Evolutionary conservation across 2,329 filamentous ascomycete species (phyloP), one percentile per base, ranked within the genome.

Genomic region (Aschersonia sp.): DNA sequence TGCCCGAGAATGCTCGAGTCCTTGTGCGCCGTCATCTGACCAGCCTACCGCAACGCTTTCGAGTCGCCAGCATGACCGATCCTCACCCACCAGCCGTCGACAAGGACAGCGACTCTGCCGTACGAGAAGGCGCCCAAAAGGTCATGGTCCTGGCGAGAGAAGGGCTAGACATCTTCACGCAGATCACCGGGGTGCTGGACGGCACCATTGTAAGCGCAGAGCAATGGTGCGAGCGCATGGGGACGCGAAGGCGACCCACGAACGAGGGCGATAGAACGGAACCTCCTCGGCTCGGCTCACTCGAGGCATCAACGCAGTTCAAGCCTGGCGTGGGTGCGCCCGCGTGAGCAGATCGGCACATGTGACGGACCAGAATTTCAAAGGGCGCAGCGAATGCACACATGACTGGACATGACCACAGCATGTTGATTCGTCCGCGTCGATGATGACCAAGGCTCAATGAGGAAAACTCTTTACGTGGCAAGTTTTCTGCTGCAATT

Each of bases 161-260:
- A 61, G 88, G 89, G 0, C 71, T 97, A 10, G 89, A 96, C 56
- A 95, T 97, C 84, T 89, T 97, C 74, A 77, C 80, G 1, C 89
- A 96, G 62, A 88, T 98, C 45, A 92, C 82, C 41, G 80, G 82
- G 4, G 86, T 96, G 2, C 75, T 97, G 6, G 86, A 94, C 55
- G 85, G 88, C 47, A 97, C 92, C 0, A 84, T 97, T 47, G 77
- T 85, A 48, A 92, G 85, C 56, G 92, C 92, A 0, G 91, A 97
- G 64, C 80, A 83, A 56, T 97, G 92, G 92, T 86, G 91, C 54
- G 84, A 89, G 50, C 74, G 82, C 28, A 71, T 94, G 50, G 86
- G 85, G 32, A 66, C 62, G 55, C 61, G 55, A 53, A 54, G 57
- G 48, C 52, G 50, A 9, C 53, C 57, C 9, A 52, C 55, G 31